Evolutionary conservation across 352 stramenopile species (phyloP), one percentile per base, ranked within the genome.

Genomic region (Globisporangium yorkense): DNA sequence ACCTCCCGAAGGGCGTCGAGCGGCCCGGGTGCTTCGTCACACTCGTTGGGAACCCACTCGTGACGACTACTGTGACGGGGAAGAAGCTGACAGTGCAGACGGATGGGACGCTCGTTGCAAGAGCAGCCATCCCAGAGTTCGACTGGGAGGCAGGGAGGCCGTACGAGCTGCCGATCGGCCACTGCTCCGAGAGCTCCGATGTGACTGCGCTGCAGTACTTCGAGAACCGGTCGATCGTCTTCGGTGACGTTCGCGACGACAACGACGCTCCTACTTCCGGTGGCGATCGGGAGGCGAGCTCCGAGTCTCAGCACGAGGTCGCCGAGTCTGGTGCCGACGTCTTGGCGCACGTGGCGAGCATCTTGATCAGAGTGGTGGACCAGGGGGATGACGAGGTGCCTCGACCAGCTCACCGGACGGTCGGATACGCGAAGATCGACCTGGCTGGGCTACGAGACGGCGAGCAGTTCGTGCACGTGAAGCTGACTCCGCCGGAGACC

Each of bases 371-470:
- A 9, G 55, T 88, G 27, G 56, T 87, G 0, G 68, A 85, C 24
- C 72, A 75, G 58, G 56, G 50, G 4, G 37, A 54, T 9, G 56
- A 59, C 0, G 5, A 45, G 20, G 46, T 37, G 5, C 51, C 55
- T 1, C 50, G 31, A 2, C 15, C 40, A 7, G 39, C 20, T 0
- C 51, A 69, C 31, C 54, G 15, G 9, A 67, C 63, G 0, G 55
- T 88, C 44, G 80, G 74, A 3, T 75, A 66, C 40, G 77, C 59
- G 16, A 84, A 78, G 50, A 51, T 90, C 10, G 72, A 90, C 54
- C 54, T 90, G 8, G 65, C 72, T 2, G 65, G 55, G 18, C 54
- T 87, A 8, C 59, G 57, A 6, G 51, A 67, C 29, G 78, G 75
- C 15, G 48, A 70, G 15, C 64, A 80, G 40, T 67, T 83, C 4